Evolutionary conservation across 495 filamentous ascomycete species (phyloP), one percentile per base, ranked within the genome.

Genomic region (Xylaria cubensis): DNA sequence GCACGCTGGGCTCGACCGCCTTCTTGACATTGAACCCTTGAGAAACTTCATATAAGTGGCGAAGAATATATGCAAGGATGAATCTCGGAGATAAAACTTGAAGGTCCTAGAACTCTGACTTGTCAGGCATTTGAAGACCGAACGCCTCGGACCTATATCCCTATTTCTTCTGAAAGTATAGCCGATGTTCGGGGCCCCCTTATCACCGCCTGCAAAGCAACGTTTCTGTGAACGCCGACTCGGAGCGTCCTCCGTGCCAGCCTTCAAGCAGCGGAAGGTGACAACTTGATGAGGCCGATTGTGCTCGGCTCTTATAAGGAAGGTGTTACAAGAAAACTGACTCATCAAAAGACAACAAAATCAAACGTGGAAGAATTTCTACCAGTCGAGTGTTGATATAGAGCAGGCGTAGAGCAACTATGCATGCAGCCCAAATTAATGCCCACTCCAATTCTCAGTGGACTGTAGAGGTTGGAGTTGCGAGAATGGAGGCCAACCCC

Each of bases 371-470:
- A 32, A 39, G 58, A 39, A 15, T 61, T 61, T 36, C 58, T 61
- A 61, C 58, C 58, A 61, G 58, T 61, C 34, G 21, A 13, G 17
- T 5, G 10, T 61, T 19, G 13, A 39, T 39, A 39, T 12, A 39
- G 1, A 19, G 34, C 9, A 12, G 58, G 12, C 19, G 10, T 10
- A n/a, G 19, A 21, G 17, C 17, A 61, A 61, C 6, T 61, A 61
- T 61, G 64, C 46, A 67, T 67, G 64, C 64, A 53, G 8, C 29
- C 29, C 46, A 67, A 51, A 67, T 67, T 67, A 67, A 67, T 67
- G 46, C n/a, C 64, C 64, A 51, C 48, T 48, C 53, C 5, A 56
- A 15, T 32, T 26, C 53, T 26, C 26, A 32, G 24, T 26, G 13
- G 51, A 53, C 21, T 8, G 50, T 53, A 53, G 51, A 24, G 4